Base-by-base conservation (phyloP, 176 grass and related monocot genomes). In the Neostapfia colusana region DNA sequence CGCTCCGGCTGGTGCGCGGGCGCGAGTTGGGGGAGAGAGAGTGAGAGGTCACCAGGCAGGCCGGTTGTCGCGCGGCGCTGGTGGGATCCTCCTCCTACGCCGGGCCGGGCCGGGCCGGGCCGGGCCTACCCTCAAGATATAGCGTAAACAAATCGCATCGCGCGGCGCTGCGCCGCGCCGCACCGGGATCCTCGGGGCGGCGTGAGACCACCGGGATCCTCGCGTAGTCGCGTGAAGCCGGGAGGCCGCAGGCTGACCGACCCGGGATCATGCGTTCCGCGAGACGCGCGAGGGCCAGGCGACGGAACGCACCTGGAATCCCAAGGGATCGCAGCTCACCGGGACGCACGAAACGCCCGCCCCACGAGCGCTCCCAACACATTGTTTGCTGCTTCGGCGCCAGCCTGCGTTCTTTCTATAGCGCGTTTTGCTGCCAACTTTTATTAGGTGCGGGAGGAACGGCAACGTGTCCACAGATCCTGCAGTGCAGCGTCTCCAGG, bases 141-240 rank as follows among this genome's bases (percentile, higher is more conserved):
- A 67, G 41, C 54, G 24, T 75, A 54, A 69, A 62, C 69, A 81
- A 75, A 85, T 17, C 4, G 49, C 5, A 31, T 12, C 45, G 11
- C 37, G 54, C 27, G 35, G 23, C 50, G 34, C 75, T 14, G 25
- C 45, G 28, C 23, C 5, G 67, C 57, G 65, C 54, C 4, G 26
- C 40, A 39, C 42, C n/a, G 2, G 2, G 20, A 0, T 35, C 69
- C 18, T 53, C 26, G 57, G 75, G 23, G 73, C 60, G 38, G 73
- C 59, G 37, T 46, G 67, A 45, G 6, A 6, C 55, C 45, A 8
- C 65, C 28, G 24, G 23, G 31, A 38, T 11, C 69, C 45, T 41
- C 39, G 31, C 79, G 36, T 50, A 45, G 60, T 43, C 35, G 45
- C 55, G 55, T 31, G 67, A 24, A 43, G n/a, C 14, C 54, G 14